A percentile compares a stretch with the other conserved stretches of the same genome.
Conservation (phyloP, 495 filamentous ascomycete genomes). For the Endocarpon pusillum region DNA sequence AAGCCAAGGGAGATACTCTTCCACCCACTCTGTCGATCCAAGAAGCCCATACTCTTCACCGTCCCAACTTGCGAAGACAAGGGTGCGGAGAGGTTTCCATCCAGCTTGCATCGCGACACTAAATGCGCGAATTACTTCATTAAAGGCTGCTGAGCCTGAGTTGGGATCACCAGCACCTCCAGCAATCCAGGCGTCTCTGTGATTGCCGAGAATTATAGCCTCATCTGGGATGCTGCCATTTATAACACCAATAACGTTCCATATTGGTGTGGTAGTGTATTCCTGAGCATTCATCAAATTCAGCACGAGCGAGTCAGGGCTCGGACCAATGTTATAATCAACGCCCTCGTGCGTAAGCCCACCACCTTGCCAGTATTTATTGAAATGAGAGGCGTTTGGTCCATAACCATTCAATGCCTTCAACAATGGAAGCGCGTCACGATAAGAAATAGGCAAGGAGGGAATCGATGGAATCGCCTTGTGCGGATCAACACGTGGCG, state of each 20-base stretch:
- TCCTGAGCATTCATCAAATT: conserved; percentile 81
- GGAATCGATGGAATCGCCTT: conserved; percentile 65
- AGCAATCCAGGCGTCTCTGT: conserved; percentile 86
- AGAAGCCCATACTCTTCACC: conserved; percentile 57
- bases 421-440: conserved; percentile 69
- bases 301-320: conserved; percentile 54
- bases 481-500: conserved; percentile 54
- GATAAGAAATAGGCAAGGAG: conserved; percentile 81
- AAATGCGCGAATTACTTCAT: conserved; percentile 75
- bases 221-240: conserved; percentile 80
- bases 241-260: conserved; percentile 91
- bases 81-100: conserved; percentile 78
- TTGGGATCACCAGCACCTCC: conserved; percentile 76
- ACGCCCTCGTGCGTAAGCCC: conserved; percentile 72
- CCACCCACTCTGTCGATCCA: conserved; percentile 60
- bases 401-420: conserved; percentile 82
- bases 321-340: conserved; percentile 80
- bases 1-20: conserved; percentile 78
- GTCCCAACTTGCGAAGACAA: conserved; percentile 61
- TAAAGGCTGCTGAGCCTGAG: conserved; percentile 74
- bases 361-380: conserved; percentile 50
- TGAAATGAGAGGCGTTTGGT: conserved; percentile 59
- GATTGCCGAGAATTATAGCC: conserved; percentile 85
- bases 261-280: conserved; percentile 74
- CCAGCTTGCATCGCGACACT: conserved; percentile 54